Evolutionary conservation across 2,329 filamentous ascomycete species (phyloP).

Genomic region (Nemania abortiva): DNA sequence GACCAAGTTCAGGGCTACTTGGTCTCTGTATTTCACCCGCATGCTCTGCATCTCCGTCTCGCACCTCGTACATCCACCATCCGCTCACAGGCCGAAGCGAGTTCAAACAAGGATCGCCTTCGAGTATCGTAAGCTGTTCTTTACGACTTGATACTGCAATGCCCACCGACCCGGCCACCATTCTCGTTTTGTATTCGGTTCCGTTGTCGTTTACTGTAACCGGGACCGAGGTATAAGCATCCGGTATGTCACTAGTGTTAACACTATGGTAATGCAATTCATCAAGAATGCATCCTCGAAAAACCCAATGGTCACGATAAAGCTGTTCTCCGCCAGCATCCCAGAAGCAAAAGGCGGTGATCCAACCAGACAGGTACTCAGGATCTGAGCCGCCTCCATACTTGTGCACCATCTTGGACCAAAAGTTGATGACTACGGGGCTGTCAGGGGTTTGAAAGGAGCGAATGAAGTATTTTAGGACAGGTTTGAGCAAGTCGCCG

Average conservation of each 20-base stretch:
- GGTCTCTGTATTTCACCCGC: too few relatives aligned
- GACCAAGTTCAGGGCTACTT: too few relatives aligned
- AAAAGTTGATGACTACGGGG: slow-evolving; percentile 53
- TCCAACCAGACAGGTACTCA: slow-evolving; percentile 24
- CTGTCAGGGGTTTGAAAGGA: slow-evolving; percentile 52
- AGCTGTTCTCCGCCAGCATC: slow-evolving; percentile 2
- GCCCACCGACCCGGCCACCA: slow-evolving; percentile 31
- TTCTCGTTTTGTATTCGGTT: neutral
- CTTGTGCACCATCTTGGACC: slow-evolving; percentile 41
- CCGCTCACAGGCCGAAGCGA: neutral
- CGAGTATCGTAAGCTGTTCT: too few relatives aligned
- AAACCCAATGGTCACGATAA: neutral
- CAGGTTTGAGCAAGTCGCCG: slow-evolving; percentile 52
- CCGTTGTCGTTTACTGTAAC: slow-evolving; percentile 23
- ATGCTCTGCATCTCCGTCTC: neutral
- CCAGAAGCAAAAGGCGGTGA: slow-evolving; percentile 36
- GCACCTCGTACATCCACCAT: slow-evolving; percentile 1
- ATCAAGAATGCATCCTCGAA: neutral
- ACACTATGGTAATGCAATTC: neutral
- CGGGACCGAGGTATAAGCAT: slow-evolving; percentile 22
- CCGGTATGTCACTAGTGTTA: slow-evolving; percentile 11
- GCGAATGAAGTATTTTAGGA: slow-evolving; percentile 55
- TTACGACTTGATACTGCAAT: slow-evolving; percentile 22
- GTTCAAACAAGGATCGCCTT: neutral
- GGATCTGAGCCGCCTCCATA: neutral